Evolutionary conservation across 2,329 filamentous ascomycete genomes (phyloP).

Genomic region (Colletotrichum lini): DNA sequence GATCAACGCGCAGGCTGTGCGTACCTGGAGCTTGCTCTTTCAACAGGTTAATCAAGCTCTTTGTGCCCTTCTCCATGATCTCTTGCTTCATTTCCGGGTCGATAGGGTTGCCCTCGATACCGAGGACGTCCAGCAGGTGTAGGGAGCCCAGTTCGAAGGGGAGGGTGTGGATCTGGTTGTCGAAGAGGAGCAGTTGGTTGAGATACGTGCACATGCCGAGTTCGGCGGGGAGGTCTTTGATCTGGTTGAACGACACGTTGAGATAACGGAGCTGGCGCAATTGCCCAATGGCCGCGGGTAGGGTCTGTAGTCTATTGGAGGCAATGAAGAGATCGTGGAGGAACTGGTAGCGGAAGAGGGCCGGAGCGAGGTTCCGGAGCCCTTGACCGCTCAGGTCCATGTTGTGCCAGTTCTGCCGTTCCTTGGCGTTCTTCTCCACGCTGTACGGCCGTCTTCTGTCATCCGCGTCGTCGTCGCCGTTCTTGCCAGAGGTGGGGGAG

Average conservation of each 20-base stretch:
- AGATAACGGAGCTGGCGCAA: slow-evolving; percentile 86
- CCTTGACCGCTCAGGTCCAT: slow-evolving; percentile 98
- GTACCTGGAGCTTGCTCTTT: slow-evolving; percentile 88
- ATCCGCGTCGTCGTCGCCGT: slow-evolving; percentile 67
- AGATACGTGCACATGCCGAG: slow-evolving; percentile 97
- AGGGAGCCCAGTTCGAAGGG: slow-evolving; percentile 91
- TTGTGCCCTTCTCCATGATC: slow-evolving; percentile 89
- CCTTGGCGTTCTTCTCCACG: slow-evolving; percentile 72
- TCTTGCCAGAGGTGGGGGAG: slow-evolving; percentile 63
- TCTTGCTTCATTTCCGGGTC: slow-evolving; percentile 83
- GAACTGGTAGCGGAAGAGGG: slow-evolving; percentile 90
- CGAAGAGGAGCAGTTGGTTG: slow-evolving; percentile 87
- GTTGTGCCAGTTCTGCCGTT: slow-evolving; percentile 90
- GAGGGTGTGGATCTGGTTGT: slow-evolving; percentile 87
- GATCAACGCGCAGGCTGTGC: slow-evolving; percentile 50
- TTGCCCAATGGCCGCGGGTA: slow-evolving; percentile 87
- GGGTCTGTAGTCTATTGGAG: slow-evolving; percentile 86
- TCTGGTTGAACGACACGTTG: slow-evolving; percentile 90
- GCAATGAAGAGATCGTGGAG: slow-evolving; percentile 93
- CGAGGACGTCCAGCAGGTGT: slow-evolving; percentile 89
- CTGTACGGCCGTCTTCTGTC: slow-evolving; percentile 75
- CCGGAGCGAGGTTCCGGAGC: slow-evolving; percentile 82
- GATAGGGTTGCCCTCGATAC: slow-evolving; percentile 92
- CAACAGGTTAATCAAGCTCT: slow-evolving; percentile 84
- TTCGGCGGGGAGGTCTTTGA: slow-evolving; percentile 86